Conservation (phyloP, 257 asterid genomes). For the Gentiana macrophylla region DNA sequence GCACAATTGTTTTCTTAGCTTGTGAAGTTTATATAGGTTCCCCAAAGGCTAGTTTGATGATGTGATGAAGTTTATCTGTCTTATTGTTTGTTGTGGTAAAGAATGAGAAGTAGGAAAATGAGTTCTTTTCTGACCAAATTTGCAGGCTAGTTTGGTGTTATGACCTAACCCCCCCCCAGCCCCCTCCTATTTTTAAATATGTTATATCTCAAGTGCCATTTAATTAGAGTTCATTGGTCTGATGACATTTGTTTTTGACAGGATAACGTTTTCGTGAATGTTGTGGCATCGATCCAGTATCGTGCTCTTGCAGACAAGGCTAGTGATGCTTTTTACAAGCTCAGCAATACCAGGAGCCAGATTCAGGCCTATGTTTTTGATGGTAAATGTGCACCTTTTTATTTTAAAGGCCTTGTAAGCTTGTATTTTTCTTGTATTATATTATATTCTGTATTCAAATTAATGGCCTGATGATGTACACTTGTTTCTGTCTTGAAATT, state of each 20-base stretch:
- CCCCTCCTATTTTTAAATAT: no score
- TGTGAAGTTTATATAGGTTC: no score
- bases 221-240: not conserved
- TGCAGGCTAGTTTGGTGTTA: no score
- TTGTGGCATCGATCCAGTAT: conserved; percentile 78
- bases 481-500: conserved; percentile 1
- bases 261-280: conserved; percentile 84
- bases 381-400: conserved; percentile 22
- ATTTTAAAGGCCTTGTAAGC: no score
- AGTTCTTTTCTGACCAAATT: not conserved
- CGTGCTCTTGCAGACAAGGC: conserved; percentile 73
- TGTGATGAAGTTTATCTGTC: not conserved
- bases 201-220: no score
- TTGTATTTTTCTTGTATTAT: no score
- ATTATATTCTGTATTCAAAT: not conserved
- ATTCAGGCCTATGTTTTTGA: conserved; percentile 89
- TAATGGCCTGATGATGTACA: not conserved
- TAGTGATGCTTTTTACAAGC: conserved; percentile 68
- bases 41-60: no score
- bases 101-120: not conserved
- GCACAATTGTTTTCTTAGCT: not conserved
- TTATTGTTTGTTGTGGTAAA: not conserved
- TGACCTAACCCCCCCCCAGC: no score
- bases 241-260: conserved; percentile 11
- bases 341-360: conserved; percentile 65